A percentile compares a stretch with the other conserved stretches of the same genome.
These are phyloP conservation scores for Puccinia polysora DNA, from an alignment of 1,284 basidiomycete genomes.

Conservation along the genomic window DNA sequence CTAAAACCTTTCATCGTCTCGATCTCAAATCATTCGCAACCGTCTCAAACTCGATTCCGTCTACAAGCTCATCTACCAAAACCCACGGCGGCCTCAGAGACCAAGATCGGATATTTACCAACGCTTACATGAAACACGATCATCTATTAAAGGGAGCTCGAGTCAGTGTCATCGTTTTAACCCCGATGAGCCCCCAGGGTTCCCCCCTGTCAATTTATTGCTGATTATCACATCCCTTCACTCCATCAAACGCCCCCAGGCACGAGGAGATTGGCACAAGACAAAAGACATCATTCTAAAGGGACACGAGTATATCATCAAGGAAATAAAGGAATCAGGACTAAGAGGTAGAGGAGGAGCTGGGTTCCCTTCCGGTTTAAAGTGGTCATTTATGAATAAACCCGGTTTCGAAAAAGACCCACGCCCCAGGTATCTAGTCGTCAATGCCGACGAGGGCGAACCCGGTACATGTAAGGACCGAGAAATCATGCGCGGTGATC, in stretches of 20 bases:
- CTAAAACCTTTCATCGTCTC: too few relatives aligned
- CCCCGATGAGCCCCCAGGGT: too few relatives aligned
- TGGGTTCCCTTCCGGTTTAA: slow-evolving; percentile 92
- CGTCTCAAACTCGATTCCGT: slow-evolving; percentile 38
- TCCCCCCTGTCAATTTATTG: too few relatives aligned
- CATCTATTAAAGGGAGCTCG: slow-evolving; percentile 81
- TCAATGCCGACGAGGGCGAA: slow-evolving; percentile 98
- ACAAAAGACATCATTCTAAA: slow-evolving; percentile 94
- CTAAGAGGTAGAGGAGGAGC: slow-evolving; percentile 93
- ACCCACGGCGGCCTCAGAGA: slow-evolving; percentile 70
- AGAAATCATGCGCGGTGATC: slow-evolving; percentile 94
- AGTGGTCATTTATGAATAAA: slow-evolving; percentile 98
- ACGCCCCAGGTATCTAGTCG: slow-evolving; percentile 88
- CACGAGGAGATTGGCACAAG: slow-evolving; percentile 93
- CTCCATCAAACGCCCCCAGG: too few relatives aligned
- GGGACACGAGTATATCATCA: slow-evolving; percentile 96
- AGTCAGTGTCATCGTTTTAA: too few relatives aligned
- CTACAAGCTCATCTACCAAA: slow-evolving; percentile 7
- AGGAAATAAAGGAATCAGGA: slow-evolving; percentile 91
- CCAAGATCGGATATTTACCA: slow-evolving; percentile 66
- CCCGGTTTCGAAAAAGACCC: slow-evolving; percentile 94
- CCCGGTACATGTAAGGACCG: slow-evolving; percentile 99
- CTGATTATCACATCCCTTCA: too few relatives aligned
- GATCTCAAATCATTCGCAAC: slow-evolving; percentile 41
- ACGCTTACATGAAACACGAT: slow-evolving; percentile 76